phyloP scores from a whole-genome alignment of 177 flowering plant genomes.

The Vitis hybrid region DNA sequence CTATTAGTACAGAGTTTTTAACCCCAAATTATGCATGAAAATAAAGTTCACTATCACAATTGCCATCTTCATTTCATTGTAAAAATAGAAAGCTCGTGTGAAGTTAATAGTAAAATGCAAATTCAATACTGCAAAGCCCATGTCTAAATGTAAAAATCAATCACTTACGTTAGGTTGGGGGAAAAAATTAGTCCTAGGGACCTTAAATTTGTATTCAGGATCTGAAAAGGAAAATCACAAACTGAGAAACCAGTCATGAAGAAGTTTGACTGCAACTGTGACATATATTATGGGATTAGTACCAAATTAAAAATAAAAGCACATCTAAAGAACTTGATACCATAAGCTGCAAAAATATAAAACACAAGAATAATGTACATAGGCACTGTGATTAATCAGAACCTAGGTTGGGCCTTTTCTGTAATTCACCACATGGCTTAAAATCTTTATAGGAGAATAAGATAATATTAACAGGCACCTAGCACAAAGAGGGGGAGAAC shows the following conservation, averaged over 20 bases:
- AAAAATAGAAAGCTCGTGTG: neutral
- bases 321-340: neutral
- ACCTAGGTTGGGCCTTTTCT: too few relatives aligned
- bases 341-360: neutral
- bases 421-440: too few relatives aligned
- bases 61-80: too few relatives aligned
- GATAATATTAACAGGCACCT: too few relatives aligned
- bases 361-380: neutral
- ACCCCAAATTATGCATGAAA: too few relatives aligned
- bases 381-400: neutral
- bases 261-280: neutral
- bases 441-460: too few relatives aligned
- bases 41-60: too few relatives aligned
- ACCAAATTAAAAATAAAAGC: too few relatives aligned
- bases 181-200: conserved; percentile 77
- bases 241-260: neutral
- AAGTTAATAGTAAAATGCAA: neutral
- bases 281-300: neutral
- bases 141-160: conserved; percentile 1
- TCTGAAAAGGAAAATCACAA: conserved; percentile 38
- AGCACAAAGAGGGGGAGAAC: too few relatives aligned
- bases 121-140: neutral
- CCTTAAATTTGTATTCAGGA: conserved; percentile 81
- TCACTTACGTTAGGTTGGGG: conserved; percentile 93
- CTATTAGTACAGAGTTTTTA: too few relatives aligned